Conservation (phyloP, 345 rosid genomes). For the Eucalyptus cloeziana region DNA sequence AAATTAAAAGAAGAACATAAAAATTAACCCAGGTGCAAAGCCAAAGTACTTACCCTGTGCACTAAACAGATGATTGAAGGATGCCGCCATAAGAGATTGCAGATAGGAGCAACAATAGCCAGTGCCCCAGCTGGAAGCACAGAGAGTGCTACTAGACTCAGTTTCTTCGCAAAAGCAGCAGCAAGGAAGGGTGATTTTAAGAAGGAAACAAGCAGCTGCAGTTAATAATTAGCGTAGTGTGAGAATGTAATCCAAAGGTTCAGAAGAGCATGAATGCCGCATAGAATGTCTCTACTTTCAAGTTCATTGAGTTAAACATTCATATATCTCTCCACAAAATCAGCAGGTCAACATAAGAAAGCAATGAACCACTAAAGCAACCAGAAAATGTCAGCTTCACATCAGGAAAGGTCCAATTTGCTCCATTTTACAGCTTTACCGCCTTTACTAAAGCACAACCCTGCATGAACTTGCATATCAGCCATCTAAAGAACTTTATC, state of each 20-base stretch:
- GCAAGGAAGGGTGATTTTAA: slow-evolving; percentile 84
- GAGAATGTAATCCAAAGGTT: background rate
- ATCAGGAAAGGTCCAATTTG: too few species aligned
- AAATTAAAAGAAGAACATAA: background rate
- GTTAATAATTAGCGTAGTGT: background rate
- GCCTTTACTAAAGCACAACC: background rate
- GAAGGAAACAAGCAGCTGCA: slow-evolving; percentile 88
- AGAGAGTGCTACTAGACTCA: slow-evolving; percentile 60
- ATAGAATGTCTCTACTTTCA: background rate
- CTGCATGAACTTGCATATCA: background rate
- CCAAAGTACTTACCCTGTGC: slow-evolving; percentile 30
- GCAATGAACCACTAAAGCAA: background rate
- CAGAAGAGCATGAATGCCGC: background rate
- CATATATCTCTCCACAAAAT: background rate
- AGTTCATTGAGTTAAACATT: background rate
- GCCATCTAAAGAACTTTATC: background rate
- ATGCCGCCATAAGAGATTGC: background rate
- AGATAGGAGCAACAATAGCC: too few species aligned
- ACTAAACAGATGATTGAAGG: slow-evolving; percentile 84
- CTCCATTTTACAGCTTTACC: background rate
- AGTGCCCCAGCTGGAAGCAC: slow-evolving; percentile 74
- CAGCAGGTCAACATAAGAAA: background rate
- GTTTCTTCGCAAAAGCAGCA: slow-evolving; percentile 79
- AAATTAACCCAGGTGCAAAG: background rate
- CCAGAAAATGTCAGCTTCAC: background rate